phyloP scores from a whole-genome alignment of 345 rosid genomes.

The Kernera saxatilis region DNA sequence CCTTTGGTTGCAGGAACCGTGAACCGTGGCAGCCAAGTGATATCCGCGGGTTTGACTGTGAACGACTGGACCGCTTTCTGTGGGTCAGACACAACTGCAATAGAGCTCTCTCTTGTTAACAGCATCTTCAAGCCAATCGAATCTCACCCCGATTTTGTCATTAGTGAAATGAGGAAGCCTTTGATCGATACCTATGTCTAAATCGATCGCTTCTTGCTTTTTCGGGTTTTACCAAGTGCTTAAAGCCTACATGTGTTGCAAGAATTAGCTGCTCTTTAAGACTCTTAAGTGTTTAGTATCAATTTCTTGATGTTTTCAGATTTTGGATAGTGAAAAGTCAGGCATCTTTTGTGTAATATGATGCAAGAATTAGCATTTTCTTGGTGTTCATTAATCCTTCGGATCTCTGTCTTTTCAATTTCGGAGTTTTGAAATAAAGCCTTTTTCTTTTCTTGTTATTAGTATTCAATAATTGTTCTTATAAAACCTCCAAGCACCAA shows the following conservation, averaged over 20 bases:
- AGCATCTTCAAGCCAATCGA: conserved; percentile 69
- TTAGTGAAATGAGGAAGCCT: conserved; percentile 69
- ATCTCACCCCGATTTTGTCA: conserved; percentile 53
- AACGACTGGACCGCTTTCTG: conserved; percentile 79
- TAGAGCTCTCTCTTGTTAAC: conserved; percentile 44
- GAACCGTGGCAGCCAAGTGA: conserved; percentile 67
- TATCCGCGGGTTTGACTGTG: conserved; percentile 66
- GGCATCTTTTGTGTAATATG: not conserved
- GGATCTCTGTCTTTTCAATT: not conserved
- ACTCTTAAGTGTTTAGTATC: not conserved
- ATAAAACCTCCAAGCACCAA: conserved; percentile 20
- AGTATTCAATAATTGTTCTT: conserved; percentile 4
- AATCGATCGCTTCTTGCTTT: not conserved
- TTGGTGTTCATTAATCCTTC: not conserved
- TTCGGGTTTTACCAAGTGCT: not conserved
- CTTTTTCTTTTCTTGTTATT: not conserved
- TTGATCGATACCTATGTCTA: conserved; percentile 60
- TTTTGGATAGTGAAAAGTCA: not conserved
- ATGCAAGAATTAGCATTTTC: not conserved
- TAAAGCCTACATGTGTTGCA: not conserved
- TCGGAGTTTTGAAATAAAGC: not conserved
- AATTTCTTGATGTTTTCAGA: not conserved
- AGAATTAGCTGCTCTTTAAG: not conserved
- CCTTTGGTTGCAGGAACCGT: conserved; percentile 67
- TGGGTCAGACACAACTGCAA: conserved; percentile 73